phyloP scores from a whole-genome alignment of 208 protist genomes.

The Leishmania gerbilli region DNA sequence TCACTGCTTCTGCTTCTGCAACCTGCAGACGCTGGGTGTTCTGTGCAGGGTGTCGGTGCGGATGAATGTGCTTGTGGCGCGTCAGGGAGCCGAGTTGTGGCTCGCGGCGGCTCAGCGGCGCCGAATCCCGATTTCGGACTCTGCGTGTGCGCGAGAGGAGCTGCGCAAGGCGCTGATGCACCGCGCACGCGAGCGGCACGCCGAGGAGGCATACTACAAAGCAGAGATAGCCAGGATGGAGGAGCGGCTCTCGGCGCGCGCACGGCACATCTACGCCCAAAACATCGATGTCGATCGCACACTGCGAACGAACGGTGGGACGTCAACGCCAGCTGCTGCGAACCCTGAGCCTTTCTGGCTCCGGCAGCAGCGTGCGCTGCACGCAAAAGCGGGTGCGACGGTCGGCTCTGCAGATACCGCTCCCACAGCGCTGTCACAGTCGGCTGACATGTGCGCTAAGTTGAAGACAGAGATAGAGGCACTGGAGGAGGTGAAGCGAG shows the following conservation, averaged over 20 bases:
- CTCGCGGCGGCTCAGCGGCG: conserved; percentile 22
- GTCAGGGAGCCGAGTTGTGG: conserved; percentile 29
- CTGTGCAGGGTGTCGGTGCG: conserved; percentile 30
- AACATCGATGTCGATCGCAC: conserved; percentile 41
- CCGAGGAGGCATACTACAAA: conserved; percentile 35
- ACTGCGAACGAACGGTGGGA: conserved; percentile 20
- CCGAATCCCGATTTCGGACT: conserved; percentile 13
- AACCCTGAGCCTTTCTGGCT: conserved; percentile 17
- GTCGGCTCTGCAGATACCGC: not conserved
- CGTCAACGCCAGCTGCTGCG: not conserved
- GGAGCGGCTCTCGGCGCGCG: conserved; percentile 33
- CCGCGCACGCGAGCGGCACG: conserved; percentile 21
- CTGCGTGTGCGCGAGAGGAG: conserved; percentile 12
- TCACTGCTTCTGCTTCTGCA: conserved; percentile 31
- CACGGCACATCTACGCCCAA: conserved; percentile 36
- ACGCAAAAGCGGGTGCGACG: not conserved
- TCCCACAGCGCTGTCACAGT: not conserved
- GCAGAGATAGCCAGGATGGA: conserved; percentile 32
- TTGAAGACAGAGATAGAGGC: conserved; percentile 24
- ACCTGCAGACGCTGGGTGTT: conserved; percentile 25
- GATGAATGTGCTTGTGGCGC: conserved; percentile 27
- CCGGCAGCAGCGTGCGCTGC: not conserved
- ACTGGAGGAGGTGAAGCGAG: conserved; percentile 23
- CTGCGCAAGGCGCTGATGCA: conserved; percentile 11
- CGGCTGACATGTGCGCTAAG: conserved; percentile 9